These are phyloP conservation scores for Cystobasidiaceae sp. DNA, from an alignment of 1,284 basidiomycete genomes.

Conservation along the genomic window DNA sequence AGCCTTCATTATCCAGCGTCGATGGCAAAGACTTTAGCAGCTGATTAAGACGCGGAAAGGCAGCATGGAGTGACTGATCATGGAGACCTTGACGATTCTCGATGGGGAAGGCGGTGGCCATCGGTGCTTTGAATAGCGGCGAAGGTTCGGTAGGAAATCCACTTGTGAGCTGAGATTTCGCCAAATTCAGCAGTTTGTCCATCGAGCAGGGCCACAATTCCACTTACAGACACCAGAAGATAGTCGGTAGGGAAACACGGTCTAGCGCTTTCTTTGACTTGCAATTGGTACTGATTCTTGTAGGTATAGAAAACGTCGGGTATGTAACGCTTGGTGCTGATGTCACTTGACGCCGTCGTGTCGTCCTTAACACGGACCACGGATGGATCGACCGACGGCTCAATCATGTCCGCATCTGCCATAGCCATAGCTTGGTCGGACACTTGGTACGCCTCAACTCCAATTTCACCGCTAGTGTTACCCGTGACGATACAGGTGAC, in stretches of 20 bases:
- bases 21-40: constrained; percentile 7
- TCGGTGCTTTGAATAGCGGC: constrained; percentile 65
- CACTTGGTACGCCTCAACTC: constrained; percentile 86
- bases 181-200: background rate
- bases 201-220: background rate
- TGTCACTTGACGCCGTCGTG: constrained; percentile 1
- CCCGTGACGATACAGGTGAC: constrained; percentile 92
- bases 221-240: constrained; percentile 82
- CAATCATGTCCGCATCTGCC: constrained; percentile 96
- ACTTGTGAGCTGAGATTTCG: constrained; percentile 82
- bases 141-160: constrained; percentile 85
- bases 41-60: constrained; percentile 57
- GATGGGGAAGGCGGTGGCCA: constrained; percentile 65
- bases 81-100: constrained; percentile 89
- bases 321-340: constrained; percentile 67
- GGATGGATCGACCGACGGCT: constrained; percentile 91
- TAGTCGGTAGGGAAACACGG: constrained; percentile 99
- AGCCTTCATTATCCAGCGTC: constrained; percentile 16
- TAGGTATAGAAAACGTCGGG: constrained; percentile 99
- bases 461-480: constrained; percentile 82
- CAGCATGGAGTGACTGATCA: constrained; percentile 68
- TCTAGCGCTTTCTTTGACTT: constrained; percentile 97
- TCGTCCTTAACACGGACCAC: constrained; percentile 48
- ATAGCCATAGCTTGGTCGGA: constrained; percentile 90
- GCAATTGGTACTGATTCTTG: constrained; percentile 95